Percentiles rank a stretch among this genome's conserved stretches.
These are phyloP conservation scores for Kregervanrija fluxuum DNA, from an alignment of 805 yeast species.

Conservation along the genomic window DNA sequence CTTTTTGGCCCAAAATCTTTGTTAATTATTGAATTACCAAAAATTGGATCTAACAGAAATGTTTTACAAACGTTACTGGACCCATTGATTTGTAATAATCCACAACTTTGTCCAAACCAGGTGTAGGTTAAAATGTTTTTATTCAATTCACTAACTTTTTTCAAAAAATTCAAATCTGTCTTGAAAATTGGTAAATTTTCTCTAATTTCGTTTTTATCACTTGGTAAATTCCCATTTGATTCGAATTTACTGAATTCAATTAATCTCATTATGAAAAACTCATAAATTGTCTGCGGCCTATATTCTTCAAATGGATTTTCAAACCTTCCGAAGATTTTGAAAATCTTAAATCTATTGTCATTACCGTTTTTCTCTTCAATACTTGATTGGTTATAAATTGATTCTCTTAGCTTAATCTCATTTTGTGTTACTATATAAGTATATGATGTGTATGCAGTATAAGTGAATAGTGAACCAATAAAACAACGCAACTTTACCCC, in stretches of 20 bases:
- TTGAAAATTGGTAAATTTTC: slow-evolving; percentile 49
- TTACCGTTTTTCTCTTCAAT: not conserved
- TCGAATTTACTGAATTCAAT: slow-evolving; percentile 56
- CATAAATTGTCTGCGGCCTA: slow-evolving; percentile 82
- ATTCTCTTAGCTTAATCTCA: slow-evolving; percentile 42
- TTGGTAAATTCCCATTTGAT: slow-evolving; percentile 52
- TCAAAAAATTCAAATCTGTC: slow-evolving; percentile 45
- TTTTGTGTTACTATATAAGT: slow-evolving; percentile 47
- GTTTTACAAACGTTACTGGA: slow-evolving; percentile 39
- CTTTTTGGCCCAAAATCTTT: slow-evolving; percentile 74
- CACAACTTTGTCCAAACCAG: slow-evolving; percentile 93
- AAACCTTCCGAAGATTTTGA: slow-evolving; percentile 66
- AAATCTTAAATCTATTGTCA: slow-evolving; percentile 33
- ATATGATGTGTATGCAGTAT: slow-evolving; percentile 59
- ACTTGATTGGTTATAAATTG: slow-evolving; percentile 1
- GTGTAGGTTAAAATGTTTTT: slow-evolving; percentile 52
- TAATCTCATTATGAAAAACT: slow-evolving; percentile 68
- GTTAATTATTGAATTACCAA: slow-evolving; percentile 56
- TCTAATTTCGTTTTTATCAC: slow-evolving; percentile 38
- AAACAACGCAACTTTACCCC: slow-evolving; percentile 17
- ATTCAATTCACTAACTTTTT: slow-evolving; percentile 21
- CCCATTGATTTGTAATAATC: slow-evolving; percentile 56
- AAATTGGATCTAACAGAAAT: slow-evolving; percentile 80
- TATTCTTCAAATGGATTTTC: slow-evolving; percentile 91
- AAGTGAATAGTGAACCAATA: slow-evolving; percentile 39